These are phyloP conservation scores for Mimosa bimucronata DNA, from an alignment of 306 rosid genomes.

Conservation along the genomic window DNA sequence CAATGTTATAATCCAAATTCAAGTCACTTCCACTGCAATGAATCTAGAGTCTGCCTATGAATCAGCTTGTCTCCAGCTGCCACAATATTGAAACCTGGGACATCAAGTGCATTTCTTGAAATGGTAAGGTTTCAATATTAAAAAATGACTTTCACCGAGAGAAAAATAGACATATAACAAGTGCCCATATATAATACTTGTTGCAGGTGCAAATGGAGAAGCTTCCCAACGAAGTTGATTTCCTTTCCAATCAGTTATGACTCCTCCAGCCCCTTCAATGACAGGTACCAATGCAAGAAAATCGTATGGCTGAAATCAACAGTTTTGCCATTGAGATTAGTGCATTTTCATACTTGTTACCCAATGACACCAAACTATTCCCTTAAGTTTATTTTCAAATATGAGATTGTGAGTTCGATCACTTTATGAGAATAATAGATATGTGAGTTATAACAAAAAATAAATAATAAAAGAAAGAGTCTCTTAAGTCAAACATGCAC, in stretches of 20 bases:
- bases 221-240: conserved; percentile 80
- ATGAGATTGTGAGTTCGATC: too few relatives aligned
- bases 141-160: conserved; percentile 21
- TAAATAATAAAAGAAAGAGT: too few relatives aligned
- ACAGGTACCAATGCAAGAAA: conserved; percentile 88
- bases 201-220: conserved; percentile 62
- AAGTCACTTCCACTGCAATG: conserved; percentile 67
- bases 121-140: not conserved
- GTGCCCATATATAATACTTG: conserved; percentile 49
- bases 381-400: too few relatives aligned
- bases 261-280: conserved; percentile 93
- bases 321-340: not conserved
- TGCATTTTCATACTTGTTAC: too few relatives aligned
- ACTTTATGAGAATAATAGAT: too few relatives aligned
- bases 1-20: conserved; percentile 5
- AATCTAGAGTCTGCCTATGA: conserved; percentile 77
- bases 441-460: too few relatives aligned
- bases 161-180: not conserved
- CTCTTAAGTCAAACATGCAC: too few relatives aligned
- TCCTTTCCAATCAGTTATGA: conserved; percentile 95
- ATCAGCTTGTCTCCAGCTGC: conserved; percentile 87
- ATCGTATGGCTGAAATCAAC: conserved; percentile 80
- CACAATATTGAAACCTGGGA: conserved; percentile 76
- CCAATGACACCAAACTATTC: too few relatives aligned
- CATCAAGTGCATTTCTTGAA: conserved; percentile 5